Evolutionary conservation across 306 rosid genomes (phyloP).

Genomic region (Astragalus glycyphyllos): DNA sequence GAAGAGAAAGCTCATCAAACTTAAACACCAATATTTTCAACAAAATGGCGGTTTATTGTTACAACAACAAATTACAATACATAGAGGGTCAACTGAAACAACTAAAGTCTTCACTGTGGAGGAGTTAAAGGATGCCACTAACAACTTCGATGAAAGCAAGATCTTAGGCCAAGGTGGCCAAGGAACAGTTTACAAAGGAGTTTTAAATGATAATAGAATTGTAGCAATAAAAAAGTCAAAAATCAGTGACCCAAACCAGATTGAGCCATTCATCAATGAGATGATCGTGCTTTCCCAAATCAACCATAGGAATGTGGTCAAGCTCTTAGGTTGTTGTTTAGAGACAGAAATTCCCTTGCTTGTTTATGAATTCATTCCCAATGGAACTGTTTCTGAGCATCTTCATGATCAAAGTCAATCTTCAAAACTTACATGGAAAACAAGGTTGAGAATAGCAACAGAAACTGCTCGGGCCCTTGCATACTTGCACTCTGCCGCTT

Average conservation of each 20-base stretch:
- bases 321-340: conserved; percentile 58
- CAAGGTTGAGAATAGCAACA: conserved; percentile 50
- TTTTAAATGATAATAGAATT: conserved; percentile 6
- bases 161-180: conserved; percentile 53
- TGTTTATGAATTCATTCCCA: conserved; percentile 57
- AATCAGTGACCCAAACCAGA: conserved; percentile 43
- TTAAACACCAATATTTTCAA: conserved; percentile 38
- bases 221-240: conserved; percentile 65
- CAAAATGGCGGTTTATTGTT: conserved; percentile 48
- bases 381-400: conserved; percentile 48
- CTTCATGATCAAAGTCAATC: conserved; percentile 36
- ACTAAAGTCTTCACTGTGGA: conserved; percentile 42
- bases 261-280: conserved; percentile 57
- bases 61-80: conserved; percentile 25
- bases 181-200: conserved; percentile 56
- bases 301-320: conserved; percentile 55
- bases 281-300: conserved; percentile 54
- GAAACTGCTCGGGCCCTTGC: conserved; percentile 60
- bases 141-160: conserved; percentile 37
- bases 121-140: conserved; percentile 53
- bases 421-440: conserved; percentile 45
- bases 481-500: conserved; percentile 56
- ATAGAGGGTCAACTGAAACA: background rate
- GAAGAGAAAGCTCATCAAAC: conserved; percentile 26
- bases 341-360: conserved; percentile 66